phyloP scores from a whole-genome alignment of 768 basidiomycete genomes.

The Pulveroboletus frians region DNA sequence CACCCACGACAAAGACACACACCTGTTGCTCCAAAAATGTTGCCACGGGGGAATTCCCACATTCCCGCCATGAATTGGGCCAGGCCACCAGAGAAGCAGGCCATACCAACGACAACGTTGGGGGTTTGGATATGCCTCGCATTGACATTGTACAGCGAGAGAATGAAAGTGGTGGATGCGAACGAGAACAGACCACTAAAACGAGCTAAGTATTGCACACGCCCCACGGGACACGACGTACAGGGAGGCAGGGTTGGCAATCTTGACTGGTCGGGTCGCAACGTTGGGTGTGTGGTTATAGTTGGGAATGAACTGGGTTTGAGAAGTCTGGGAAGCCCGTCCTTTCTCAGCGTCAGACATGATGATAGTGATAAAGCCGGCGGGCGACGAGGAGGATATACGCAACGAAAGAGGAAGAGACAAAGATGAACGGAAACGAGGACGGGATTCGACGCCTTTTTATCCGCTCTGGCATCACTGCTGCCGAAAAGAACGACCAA shows the following conservation, averaged over 20 bases:
- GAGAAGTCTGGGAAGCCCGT: constrained; percentile 15
- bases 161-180: constrained; percentile 76
- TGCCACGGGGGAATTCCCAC: constrained; percentile 76
- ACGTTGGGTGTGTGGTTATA: constrained; percentile 13
- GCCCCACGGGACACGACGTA: constrained; percentile 8
- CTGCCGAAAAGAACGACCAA: constrained; percentile 13
- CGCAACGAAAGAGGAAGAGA: not conserved
- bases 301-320: constrained; percentile 17
- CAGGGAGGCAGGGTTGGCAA: constrained; percentile 54
- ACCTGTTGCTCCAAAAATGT: constrained; percentile 71
- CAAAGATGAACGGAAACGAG: not conserved
- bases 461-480: constrained; percentile 11
- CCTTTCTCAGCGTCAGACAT: constrained; percentile 38
- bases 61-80: constrained; percentile 84
- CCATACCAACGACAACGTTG: constrained; percentile 83
- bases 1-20: constrained; percentile 18
- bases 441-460: constrained; percentile 10
- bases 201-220: not conserved
- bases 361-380: not conserved
- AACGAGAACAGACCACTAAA: constrained; percentile 74
- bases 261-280: constrained; percentile 29
- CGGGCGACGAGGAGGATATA: not conserved
- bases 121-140: constrained; percentile 50
- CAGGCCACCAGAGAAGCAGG: constrained; percentile 77
- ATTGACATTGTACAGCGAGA: constrained; percentile 67